Percentiles rank a stretch among this genome's conserved stretches.
Evolutionary conservation across 495 filamentous ascomycete genomes (phyloP).

Genomic region (Polyplosphaeria fusca): DNA sequence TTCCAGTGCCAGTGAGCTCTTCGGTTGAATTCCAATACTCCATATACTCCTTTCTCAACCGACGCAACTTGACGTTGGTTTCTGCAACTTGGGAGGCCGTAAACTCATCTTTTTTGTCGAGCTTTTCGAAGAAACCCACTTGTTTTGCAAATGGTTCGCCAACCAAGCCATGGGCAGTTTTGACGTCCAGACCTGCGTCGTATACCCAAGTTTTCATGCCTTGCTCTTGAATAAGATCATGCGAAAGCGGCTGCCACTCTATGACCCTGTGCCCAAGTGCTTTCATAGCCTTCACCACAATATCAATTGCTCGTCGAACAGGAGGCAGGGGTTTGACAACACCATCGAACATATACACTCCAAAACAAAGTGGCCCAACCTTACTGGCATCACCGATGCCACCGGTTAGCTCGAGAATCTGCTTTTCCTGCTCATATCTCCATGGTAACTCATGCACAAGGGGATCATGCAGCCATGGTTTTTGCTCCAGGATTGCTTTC

Average conservation of each 20-base stretch:
- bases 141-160: constrained; percentile 52
- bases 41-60: constrained; percentile 62
- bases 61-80: constrained; percentile 56
- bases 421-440: constrained; percentile 52
- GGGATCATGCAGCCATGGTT: constrained; percentile 67
- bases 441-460: constrained; percentile 60
- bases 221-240: constrained; percentile 38
- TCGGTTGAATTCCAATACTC: constrained; percentile 67
- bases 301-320: constrained; percentile 52
- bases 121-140: constrained; percentile 38
- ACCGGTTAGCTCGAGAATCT: constrained; percentile 47
- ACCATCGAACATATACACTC: constrained; percentile 52
- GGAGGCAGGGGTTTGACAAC: constrained; percentile 51
- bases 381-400: constrained; percentile 18
- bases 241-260: constrained; percentile 57
- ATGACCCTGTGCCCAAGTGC: constrained; percentile 57
- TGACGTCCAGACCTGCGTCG: constrained; percentile 50
- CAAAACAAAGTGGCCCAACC: constrained; percentile 50
- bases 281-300: constrained; percentile 50
- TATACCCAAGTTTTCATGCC: constrained; percentile 45
- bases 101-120: constrained; percentile 41
- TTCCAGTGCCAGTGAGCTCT: constrained; percentile 52
- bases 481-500: constrained; percentile 51
- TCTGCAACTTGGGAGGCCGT: constrained; percentile 51
- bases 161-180: constrained; percentile 51